Conservation (phyloP, 306 rosid species). For the Sechiopsis laciniata region DNA sequence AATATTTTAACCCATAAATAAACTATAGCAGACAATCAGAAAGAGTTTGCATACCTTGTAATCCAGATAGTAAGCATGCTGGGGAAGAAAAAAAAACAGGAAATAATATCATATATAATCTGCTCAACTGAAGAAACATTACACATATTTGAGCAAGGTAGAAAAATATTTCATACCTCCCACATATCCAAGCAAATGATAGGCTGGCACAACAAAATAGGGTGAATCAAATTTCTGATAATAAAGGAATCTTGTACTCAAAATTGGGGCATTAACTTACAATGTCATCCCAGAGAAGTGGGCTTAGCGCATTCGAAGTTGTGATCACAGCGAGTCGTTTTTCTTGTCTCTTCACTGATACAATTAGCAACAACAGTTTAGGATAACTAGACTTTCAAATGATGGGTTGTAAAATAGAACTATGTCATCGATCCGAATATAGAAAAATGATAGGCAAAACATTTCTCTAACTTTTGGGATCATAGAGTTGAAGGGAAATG, state of each 20-base stretch:
- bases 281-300: conserved; percentile 77
- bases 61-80: conserved; percentile 96
- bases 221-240: conserved; percentile 18
- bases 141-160: neutral
- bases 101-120: conserved; percentile 28
- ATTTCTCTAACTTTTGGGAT: neutral
- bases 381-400: neutral
- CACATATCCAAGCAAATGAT: conserved; percentile 82
- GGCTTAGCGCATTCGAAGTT: conserved; percentile 74
- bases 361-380: conserved; percentile 15
- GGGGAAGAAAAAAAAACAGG: conserved; percentile 28
- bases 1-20: neutral
- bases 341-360: conserved; percentile 77
- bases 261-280: conserved; percentile 39
- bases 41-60: conserved; percentile 54
- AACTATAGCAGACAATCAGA: conserved; percentile 16
- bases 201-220: conserved; percentile 65
- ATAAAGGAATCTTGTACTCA: conserved; percentile 8
- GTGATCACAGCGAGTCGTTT: conserved; percentile 54
- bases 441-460: neutral
- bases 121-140: conserved; percentile 10
- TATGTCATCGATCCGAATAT: neutral
- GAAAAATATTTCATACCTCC: conserved; percentile 62
- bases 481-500: conserved; percentile 1
- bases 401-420: neutral